These are phyloP conservation scores for Aspergillus panamensis DNA, from an alignment of 495 filamentous ascomycete genomes.

Conservation along the genomic window DNA sequence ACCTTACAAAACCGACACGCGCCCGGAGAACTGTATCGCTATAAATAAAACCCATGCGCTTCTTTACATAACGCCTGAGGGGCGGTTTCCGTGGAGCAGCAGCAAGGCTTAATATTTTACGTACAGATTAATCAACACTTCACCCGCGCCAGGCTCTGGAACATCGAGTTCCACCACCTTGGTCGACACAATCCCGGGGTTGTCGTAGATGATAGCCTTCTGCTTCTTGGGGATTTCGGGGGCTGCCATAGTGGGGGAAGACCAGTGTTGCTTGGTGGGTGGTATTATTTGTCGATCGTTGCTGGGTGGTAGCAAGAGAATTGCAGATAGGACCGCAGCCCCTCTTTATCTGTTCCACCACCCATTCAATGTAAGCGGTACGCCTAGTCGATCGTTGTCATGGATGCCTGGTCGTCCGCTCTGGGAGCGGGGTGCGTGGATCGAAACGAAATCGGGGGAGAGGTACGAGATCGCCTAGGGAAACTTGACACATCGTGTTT, in stretches of 20 bases:
- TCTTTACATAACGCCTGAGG: background rate
- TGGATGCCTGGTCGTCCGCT: too few species aligned
- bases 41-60: too few species aligned
- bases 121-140: constrained; percentile 65
- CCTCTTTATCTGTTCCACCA: background rate
- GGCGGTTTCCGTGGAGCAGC: background rate
- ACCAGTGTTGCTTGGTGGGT: background rate
- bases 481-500: background rate
- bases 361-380: background rate
- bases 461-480: background rate
- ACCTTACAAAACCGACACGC: background rate
- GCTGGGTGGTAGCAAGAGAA: background rate
- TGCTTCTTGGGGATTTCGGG: constrained; percentile 57
- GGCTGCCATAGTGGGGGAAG: constrained; percentile 5
- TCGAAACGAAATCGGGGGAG: background rate
- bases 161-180: constrained; percentile 63
- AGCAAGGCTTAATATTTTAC: constrained; percentile 1
- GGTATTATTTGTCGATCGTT: background rate
- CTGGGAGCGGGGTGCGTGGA: too few species aligned
- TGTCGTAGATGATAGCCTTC: constrained; percentile 67
- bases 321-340: background rate
- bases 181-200: constrained; percentile 65
- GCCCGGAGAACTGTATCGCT: too few species aligned
- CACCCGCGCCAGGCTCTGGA: constrained; percentile 59
- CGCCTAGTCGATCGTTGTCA: background rate